phyloP scores from a whole-genome alignment of 179 eudicot genomes.

The Corrigiola litoralis region DNA sequence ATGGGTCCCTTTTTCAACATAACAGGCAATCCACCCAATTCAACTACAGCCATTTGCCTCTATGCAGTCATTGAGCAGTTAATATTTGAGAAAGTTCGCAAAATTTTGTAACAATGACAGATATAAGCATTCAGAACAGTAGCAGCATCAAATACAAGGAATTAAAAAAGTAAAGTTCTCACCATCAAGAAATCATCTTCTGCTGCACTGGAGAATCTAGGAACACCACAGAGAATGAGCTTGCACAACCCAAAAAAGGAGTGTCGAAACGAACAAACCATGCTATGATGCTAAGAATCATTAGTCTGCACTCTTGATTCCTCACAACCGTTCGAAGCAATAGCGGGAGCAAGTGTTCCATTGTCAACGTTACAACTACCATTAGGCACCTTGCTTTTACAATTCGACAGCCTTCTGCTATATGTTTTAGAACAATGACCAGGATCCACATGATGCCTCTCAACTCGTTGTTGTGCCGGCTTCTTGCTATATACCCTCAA shows the following conservation, averaged over 20 bases:
- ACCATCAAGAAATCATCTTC: slow-evolving; percentile 11
- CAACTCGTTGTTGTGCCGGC: slow-evolving; percentile 12
- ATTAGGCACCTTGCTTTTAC: slow-evolving; percentile 20
- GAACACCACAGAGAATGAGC: background rate
- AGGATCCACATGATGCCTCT: slow-evolving; percentile 15
- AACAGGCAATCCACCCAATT: no score
- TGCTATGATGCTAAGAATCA: slow-evolving; percentile 27
- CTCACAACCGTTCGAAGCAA: slow-evolving; percentile 22
- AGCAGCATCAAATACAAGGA: slow-evolving; percentile 8
- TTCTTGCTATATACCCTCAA: slow-evolving; percentile 48
- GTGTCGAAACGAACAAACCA: slow-evolving; percentile 6
- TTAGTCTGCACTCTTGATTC: slow-evolving; percentile 26
- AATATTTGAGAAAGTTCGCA: no score
- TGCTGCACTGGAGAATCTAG: slow-evolving; percentile 15
- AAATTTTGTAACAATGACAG: no score
- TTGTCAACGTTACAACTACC: slow-evolving; percentile 22
- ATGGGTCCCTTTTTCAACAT: no score
- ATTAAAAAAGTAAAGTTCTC: slow-evolving; percentile 1
- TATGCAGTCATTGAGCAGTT: no score
- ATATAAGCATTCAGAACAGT: background rate
- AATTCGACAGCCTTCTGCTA: slow-evolving; percentile 28
- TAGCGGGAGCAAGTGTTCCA: slow-evolving; percentile 17
- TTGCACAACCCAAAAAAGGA: no score
- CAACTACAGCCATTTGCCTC: no score
- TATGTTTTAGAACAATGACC: slow-evolving; percentile 23